Conservation (phyloP, 2,329 filamentous ascomycete genomes). For the Bipolaris oryzae region DNA sequence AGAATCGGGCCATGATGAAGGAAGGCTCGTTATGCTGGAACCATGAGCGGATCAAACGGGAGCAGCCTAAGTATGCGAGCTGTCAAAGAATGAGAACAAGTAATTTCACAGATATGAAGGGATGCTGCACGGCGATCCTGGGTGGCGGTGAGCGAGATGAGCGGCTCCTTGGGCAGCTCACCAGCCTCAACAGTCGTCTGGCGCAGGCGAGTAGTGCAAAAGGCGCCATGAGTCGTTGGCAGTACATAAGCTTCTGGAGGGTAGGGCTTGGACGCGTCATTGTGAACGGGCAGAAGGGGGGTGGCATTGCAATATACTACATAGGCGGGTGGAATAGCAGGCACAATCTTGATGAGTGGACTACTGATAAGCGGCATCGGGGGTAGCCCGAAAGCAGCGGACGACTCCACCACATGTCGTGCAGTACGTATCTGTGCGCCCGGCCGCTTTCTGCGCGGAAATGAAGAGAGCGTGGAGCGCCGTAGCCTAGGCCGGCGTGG, state of each 20-base stretch:
- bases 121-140: slow-evolving; percentile 15
- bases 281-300: background rate
- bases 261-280: slow-evolving; percentile 6
- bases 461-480: slow-evolving; percentile 34
- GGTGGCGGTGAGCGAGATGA: slow-evolving; percentile 17
- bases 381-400: slow-evolving; percentile 22
- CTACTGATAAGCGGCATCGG: slow-evolving; percentile 15
- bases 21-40: slow-evolving; percentile 3
- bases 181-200: slow-evolving; percentile 15
- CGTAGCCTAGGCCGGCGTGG: slow-evolving; percentile 24
- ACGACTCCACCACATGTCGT: slow-evolving; percentile 25
- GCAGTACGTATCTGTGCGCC: slow-evolving; percentile 37
- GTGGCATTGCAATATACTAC: slow-evolving; percentile 1
- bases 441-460: slow-evolving; percentile 39
- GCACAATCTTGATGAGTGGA: slow-evolving; percentile 26
- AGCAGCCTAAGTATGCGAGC: background rate
- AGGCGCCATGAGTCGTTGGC: slow-evolving; percentile 1
- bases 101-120: slow-evolving; percentile 24
- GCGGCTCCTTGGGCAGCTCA: slow-evolving; percentile 12
- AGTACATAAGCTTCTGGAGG: background rate
- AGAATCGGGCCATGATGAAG: background rate
- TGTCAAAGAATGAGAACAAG: slow-evolving; percentile 4
- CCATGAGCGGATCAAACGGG: slow-evolving; percentile 9
- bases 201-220: background rate
- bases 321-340: slow-evolving; percentile 7